Conservation (phyloP, 1,284 basidiomycete genomes). For the Heliocybe sulcata region DNA sequence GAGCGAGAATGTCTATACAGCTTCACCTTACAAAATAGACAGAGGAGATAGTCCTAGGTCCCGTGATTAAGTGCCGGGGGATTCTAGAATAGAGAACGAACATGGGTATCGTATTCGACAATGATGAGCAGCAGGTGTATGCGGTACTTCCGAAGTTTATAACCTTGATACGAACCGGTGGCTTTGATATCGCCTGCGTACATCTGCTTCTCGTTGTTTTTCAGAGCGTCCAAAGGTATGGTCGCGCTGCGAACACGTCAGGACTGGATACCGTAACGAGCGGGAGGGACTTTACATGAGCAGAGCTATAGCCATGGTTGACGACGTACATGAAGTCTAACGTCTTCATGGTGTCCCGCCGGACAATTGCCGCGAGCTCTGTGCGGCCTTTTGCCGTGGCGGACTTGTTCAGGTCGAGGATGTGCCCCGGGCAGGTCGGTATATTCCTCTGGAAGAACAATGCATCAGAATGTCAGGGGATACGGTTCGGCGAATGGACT, state of each 20-base stretch:
- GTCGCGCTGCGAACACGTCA: conserved; percentile 59
- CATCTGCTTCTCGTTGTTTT: conserved; percentile 50
- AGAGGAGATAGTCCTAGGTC: too few relatives aligned
- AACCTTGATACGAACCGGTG: conserved; percentile 50
- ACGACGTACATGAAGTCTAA: conserved; percentile 60
- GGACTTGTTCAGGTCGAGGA: conserved; percentile 55
- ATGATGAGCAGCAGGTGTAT: too few relatives aligned
- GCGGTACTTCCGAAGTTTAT: conserved; percentile 50
- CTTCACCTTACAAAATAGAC: too few relatives aligned
- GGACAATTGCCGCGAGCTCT: conserved; percentile 37
- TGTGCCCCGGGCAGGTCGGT: conserved; percentile 58
- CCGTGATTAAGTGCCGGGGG: too few relatives aligned
- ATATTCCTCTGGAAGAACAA: conserved; percentile 53
- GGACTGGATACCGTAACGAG: conserved; percentile 16
- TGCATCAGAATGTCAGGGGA: too few relatives aligned
- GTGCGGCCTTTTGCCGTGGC: conserved; percentile 36
- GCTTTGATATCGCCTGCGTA: conserved; percentile 43
- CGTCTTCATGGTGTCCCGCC: conserved; percentile 49
- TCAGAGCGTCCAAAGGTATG: conserved; percentile 40
- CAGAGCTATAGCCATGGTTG: conserved; percentile 45
- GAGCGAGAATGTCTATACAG: too few relatives aligned
- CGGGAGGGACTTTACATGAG: conserved; percentile 27
- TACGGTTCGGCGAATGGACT: too few relatives aligned
- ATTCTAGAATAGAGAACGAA: too few relatives aligned
- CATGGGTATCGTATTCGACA: too few relatives aligned